phyloP scores from a whole-genome alignment of 2,329 filamentous ascomycete species.

The Neofusicoccum kwambonambiense region DNA sequence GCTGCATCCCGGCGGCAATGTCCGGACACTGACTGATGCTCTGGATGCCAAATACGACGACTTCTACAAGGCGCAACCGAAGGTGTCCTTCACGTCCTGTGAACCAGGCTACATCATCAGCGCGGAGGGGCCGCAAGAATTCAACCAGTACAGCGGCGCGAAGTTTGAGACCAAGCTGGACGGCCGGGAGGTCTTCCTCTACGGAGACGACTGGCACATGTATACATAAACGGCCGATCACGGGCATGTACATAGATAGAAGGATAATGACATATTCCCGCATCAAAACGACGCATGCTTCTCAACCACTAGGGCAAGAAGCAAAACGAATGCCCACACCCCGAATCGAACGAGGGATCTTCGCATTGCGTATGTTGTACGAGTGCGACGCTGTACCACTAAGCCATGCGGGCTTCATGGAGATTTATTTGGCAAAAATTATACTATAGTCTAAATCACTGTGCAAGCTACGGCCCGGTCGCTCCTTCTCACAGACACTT shows the following conservation, averaged over 20 bases:
- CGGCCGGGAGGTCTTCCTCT: constrained; percentile 6
- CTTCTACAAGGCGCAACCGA: constrained; percentile 54
- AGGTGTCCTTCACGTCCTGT: constrained; percentile 55
- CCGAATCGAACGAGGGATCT: constrained; percentile 19
- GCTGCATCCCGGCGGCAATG: constrained; percentile 55
- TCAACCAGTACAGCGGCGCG: not conserved
- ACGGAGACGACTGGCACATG: constrained; percentile 11
- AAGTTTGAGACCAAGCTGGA: not conserved
- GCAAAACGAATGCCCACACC: constrained; percentile 12
- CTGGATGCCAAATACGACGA: constrained; percentile 48
- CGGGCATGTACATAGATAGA: not conserved
- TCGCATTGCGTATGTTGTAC: constrained; percentile 9
- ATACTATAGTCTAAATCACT: not conserved
- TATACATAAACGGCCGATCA: not conserved
- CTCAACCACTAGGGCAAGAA: too few relatives aligned
- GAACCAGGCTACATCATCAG: constrained; percentile 56
- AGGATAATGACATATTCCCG: too few relatives aligned
- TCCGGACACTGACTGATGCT: constrained; percentile 53
- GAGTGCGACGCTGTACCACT: constrained; percentile 20
- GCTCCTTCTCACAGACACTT: too few relatives aligned
- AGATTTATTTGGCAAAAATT: not conserved
- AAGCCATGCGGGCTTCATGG: constrained; percentile 16
- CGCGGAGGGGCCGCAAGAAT: constrained; percentile 48
- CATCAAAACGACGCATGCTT: too few relatives aligned
- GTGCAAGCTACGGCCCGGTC: not conserved